Evolutionary conservation across 345 rosid species (phyloP).

Genomic region (Euphorbia lathyris): DNA sequence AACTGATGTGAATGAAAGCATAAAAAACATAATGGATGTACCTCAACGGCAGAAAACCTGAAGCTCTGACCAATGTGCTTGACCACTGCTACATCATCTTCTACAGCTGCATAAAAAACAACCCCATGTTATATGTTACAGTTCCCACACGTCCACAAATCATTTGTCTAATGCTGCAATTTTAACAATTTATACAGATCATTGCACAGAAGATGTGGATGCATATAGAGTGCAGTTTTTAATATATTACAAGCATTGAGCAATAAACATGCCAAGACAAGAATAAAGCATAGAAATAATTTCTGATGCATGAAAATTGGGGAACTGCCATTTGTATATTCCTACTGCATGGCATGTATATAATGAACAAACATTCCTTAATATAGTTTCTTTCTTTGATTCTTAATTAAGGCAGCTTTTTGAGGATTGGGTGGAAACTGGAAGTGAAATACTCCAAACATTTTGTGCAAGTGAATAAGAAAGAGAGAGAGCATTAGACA

Average conservation of each 20-base stretch:
- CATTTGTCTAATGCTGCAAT: neutral
- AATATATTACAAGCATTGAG: too few relatives aligned
- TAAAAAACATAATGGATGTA: conserved; percentile 6
- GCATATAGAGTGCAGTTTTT: neutral
- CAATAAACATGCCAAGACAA: neutral
- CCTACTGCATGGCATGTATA: neutral
- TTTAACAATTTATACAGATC: neutral
- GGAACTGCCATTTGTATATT: neutral
- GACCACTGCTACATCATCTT: conserved; percentile 73
- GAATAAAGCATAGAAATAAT: neutral
- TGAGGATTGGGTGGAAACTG: neutral
- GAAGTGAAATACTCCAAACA: too few relatives aligned
- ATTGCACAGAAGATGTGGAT: neutral
- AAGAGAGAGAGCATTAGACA: neutral
- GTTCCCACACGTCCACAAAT: neutral
- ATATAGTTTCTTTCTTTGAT: neutral
- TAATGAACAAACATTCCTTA: neutral
- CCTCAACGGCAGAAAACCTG: conserved; percentile 83
- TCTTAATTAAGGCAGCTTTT: neutral
- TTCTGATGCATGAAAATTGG: neutral
- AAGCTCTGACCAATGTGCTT: conserved; percentile 88
- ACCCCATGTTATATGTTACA: neutral
- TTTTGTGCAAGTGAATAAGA: neutral
- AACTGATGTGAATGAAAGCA: neutral
- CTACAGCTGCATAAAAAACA: conserved; percentile 49